These are phyloP conservation scores for Nannizzia gypsea DNA, from an alignment of 2,329 filamentous ascomycete genomes.

Conservation along the genomic window DNA sequence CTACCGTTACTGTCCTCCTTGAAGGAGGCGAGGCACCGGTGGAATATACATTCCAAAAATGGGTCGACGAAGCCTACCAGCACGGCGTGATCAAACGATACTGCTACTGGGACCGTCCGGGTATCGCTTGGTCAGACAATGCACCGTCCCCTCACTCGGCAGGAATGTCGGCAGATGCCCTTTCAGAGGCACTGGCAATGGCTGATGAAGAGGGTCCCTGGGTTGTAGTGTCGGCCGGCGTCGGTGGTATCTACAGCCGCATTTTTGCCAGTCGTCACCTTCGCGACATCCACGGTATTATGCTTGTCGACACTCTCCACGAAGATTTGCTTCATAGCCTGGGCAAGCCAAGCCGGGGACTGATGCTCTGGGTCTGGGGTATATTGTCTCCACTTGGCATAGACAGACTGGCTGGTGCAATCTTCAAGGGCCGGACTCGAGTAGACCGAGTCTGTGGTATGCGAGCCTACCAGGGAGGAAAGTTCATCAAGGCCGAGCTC, in stretches of 20 bases:
- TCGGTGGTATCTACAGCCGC: conserved; percentile 78
- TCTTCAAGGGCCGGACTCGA: conserved; percentile 68
- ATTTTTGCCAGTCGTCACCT: conserved; percentile 82
- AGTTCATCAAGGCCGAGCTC: conserved; percentile 77
- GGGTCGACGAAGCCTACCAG: conserved; percentile 61
- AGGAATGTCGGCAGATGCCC: conserved; percentile 78
- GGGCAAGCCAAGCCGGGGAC: conserved; percentile 58
- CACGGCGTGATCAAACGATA: conserved; percentile 79
- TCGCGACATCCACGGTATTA: conserved; percentile 59
- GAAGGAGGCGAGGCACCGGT: conserved; percentile 73
- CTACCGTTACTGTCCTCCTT: conserved; percentile 65
- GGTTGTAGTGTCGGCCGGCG: conserved; percentile 74
- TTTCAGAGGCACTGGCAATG: conserved; percentile 72
- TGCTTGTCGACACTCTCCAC: conserved; percentile 80
- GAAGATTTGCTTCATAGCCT: conserved; percentile 65
- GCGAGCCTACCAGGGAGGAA: conserved; percentile 65
- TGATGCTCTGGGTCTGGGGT: conserved; percentile 75
- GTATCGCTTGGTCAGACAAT: conserved; percentile 78
- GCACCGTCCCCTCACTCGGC: conserved; percentile 87
- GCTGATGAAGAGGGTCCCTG: conserved; percentile 79
- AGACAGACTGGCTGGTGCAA: conserved; percentile 63
- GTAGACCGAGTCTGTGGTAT: conserved; percentile 77
- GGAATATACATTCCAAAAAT: conserved; percentile 66
- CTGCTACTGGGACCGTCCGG: conserved; percentile 91
- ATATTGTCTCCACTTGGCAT: conserved; percentile 78